Percentiles rank a stretch among this genome's conserved stretches.
Evolutionary conservation across 805 yeast genomes (phyloP).

Genomic region (Candida vaughaniae): DNA sequence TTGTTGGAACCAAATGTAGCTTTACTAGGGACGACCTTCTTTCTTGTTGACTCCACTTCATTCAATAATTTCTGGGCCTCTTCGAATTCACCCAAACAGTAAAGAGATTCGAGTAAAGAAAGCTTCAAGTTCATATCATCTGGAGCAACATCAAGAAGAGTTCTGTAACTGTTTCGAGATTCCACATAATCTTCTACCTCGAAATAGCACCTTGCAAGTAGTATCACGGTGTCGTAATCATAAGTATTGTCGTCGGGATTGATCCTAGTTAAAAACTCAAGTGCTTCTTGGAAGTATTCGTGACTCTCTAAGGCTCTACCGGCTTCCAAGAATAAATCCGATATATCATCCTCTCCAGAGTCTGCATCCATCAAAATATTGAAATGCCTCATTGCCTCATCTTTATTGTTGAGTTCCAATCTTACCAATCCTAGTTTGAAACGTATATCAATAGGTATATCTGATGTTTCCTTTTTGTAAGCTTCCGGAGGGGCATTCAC

Average conservation of each 20-base stretch:
- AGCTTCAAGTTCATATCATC: constrained; percentile 70
- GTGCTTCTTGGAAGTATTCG: constrained; percentile 73
- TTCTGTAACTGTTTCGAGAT: constrained; percentile 59
- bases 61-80: constrained; percentile 53
- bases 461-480: constrained; percentile 22
- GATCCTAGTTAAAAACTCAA: constrained; percentile 60
- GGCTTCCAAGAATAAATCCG: constrained; percentile 74
- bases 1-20: background rate
- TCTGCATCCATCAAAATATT: constrained; percentile 54
- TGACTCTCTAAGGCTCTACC: constrained; percentile 71
- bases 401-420: constrained; percentile 56
- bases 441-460: constrained; percentile 84
- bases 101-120: constrained; percentile 79
- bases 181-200: constrained; percentile 67
- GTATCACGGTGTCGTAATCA: constrained; percentile 47
- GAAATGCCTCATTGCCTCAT: constrained; percentile 76
- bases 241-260: constrained; percentile 39
- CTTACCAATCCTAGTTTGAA: constrained; percentile 77
- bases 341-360: constrained; percentile 48
- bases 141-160: constrained; percentile 56
- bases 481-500: constrained; percentile 18
- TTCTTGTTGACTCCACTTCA: constrained; percentile 39
- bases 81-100: constrained; percentile 59
- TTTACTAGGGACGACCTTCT: background rate
- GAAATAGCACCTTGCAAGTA: constrained; percentile 74